A percentile compares a stretch with the other conserved stretches of the same genome.
Evolutionary conservation across 345 rosid genomes (phyloP).

Genomic region (Eucalyptus curtisii): DNA sequence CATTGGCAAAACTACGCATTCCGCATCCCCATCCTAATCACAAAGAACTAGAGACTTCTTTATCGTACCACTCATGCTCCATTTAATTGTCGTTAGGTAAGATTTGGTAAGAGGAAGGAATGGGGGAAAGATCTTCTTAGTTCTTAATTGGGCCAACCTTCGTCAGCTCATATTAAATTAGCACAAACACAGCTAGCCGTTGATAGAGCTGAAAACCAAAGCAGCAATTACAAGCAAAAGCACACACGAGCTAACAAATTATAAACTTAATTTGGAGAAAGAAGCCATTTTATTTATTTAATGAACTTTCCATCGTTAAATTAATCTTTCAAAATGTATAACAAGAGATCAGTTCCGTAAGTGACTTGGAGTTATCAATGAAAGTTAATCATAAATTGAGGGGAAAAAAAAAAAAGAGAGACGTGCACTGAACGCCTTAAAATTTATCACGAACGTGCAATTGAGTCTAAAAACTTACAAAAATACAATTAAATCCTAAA

Average conservation of each 20-base stretch:
- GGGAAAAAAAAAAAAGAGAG: rapidly evolving
- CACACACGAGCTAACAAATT: not conserved
- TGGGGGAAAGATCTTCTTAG: not conserved
- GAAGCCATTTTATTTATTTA: not conserved
- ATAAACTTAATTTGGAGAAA: not conserved
- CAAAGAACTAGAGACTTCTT: not conserved
- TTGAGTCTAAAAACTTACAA: no score
- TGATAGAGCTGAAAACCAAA: not conserved
- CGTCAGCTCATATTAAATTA: not conserved
- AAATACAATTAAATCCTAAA: rapidly evolving
- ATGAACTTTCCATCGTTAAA: not conserved
- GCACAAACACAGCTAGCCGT: not conserved
- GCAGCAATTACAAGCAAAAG: not conserved
- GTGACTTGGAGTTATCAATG: not conserved
- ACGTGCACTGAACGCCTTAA: no score
- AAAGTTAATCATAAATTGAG: not conserved
- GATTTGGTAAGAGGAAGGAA: not conserved
- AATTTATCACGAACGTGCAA: no score
- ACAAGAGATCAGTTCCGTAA: not conserved
- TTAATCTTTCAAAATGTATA: not conserved
- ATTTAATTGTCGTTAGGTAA: not conserved
- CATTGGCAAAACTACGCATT: not conserved
- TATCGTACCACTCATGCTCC: not conserved
- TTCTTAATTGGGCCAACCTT: not conserved
- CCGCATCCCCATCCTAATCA: not conserved